Evolutionary conservation across 371 early-diverging fungal species (phyloP).

Genomic region (Syncephalastrum sp.): DNA sequence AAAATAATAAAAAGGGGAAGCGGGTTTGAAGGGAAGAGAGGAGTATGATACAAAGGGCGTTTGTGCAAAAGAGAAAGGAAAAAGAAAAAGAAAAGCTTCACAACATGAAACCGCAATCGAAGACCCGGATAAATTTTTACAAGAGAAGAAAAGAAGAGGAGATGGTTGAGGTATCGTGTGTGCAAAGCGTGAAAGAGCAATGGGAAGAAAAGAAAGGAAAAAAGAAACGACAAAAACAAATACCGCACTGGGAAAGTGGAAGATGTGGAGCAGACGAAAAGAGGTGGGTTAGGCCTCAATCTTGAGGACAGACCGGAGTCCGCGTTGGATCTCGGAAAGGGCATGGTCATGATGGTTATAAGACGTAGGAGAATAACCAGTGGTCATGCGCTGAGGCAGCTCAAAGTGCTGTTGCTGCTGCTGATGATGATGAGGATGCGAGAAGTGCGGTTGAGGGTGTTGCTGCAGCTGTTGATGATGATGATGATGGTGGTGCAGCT

Average conservation of each 20-base stretch:
- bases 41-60: conserved; percentile 5
- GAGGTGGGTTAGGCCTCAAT: conserved; percentile 31
- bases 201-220: conserved; percentile 6
- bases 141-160: too few species aligned
- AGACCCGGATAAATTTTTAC: too few species aligned
- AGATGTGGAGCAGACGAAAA: background rate
- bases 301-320: conserved; percentile 48
- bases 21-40: background rate
- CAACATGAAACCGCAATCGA: conserved; percentile 9
- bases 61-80: conserved; percentile 6
- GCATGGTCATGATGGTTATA: conserved; percentile 20
- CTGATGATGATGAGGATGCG: conserved; percentile 16
- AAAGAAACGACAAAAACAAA: too few species aligned
- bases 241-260: too few species aligned
- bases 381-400: conserved; percentile 17
- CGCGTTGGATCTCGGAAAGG: conserved; percentile 49
- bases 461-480: conserved; percentile 3
- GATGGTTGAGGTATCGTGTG: conserved; percentile 10
- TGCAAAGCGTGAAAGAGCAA: conserved; percentile 10
- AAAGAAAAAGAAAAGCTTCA: conserved; percentile 6
- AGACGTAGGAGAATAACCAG: conserved; percentile 22
- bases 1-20: conserved; percentile 1
- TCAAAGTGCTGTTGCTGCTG: conserved; percentile 1
- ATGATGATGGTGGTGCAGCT: conserved; percentile 1
- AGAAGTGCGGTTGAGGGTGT: conserved; percentile 1